A percentile compares a stretch with the other conserved stretches of the same genome.
Evolutionary conservation across 1,284 basidiomycete species (phyloP).

Genomic region (Albatrellus sp.): DNA sequence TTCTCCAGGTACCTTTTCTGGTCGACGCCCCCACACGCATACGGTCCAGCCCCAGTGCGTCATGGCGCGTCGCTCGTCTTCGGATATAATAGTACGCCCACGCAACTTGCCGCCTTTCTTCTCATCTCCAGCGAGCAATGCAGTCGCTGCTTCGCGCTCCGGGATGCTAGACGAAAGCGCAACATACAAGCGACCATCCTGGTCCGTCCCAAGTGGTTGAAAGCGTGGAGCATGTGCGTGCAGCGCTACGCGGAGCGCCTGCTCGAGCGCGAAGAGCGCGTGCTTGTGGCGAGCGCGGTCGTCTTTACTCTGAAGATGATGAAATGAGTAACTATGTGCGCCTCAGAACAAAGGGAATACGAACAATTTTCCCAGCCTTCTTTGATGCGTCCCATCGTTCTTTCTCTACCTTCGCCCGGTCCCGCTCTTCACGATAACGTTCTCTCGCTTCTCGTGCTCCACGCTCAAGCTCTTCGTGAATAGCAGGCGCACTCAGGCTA

Average conservation of each 20-base stretch:
- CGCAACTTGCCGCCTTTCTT: slow-evolving; percentile 17
- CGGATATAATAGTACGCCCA: slow-evolving; percentile 17
- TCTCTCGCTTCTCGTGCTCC: slow-evolving; percentile 43
- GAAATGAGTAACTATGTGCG: neutral
- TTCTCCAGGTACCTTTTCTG: neutral
- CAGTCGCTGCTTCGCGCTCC: slow-evolving; percentile 20
- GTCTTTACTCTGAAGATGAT: slow-evolving; percentile 13
- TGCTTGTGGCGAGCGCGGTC: slow-evolving; percentile 22
- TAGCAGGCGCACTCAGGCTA: slow-evolving; percentile 28
- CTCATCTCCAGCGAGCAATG: slow-evolving; percentile 18
- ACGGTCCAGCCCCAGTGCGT: slow-evolving; percentile 62
- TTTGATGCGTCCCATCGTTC: slow-evolving; percentile 21
- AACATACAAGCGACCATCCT: slow-evolving; percentile 25
- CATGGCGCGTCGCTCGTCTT: slow-evolving; percentile 33
- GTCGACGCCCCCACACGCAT: slow-evolving; percentile 42
- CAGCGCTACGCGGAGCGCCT: slow-evolving; percentile 16
- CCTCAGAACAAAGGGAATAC: too few species aligned
- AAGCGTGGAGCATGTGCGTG: slow-evolving; percentile 20
- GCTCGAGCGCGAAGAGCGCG: slow-evolving; percentile 18
- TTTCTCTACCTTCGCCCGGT: slow-evolving; percentile 27
- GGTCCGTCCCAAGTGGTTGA: slow-evolving; percentile 22
- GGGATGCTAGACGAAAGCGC: slow-evolving; percentile 18
- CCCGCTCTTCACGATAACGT: slow-evolving; percentile 8
- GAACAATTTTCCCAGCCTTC: slow-evolving; percentile 3
- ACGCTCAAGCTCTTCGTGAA: slow-evolving; percentile 48